Percentiles rank a stretch among this genome's conserved stretches.
Conservation (phyloP, 2,329 filamentous ascomycete genomes). For the Penicillium sp. region DNA sequence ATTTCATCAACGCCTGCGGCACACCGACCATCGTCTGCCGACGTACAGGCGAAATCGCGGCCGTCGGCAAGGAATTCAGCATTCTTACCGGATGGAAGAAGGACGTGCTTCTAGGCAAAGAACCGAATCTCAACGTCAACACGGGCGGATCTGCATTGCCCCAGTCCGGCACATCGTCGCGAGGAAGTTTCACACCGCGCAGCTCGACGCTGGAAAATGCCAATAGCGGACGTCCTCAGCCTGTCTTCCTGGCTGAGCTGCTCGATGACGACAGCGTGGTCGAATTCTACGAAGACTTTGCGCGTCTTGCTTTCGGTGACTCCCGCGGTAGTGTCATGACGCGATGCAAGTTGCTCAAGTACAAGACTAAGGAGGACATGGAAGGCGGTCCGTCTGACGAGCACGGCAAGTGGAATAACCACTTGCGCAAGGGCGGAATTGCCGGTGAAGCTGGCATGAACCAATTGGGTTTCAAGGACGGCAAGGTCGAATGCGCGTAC, state of each 20-base stretch:
- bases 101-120: constrained; percentile 82
- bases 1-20: constrained; percentile 83
- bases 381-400: constrained; percentile 47
- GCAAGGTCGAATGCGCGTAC: constrained; percentile 91
- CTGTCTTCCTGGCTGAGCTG: constrained; percentile 88
- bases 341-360: constrained; percentile 85
- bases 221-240: constrained; percentile 60
- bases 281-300: constrained; percentile 95
- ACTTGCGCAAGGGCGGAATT: constrained; percentile 49
- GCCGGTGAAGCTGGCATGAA: constrained; percentile 69
- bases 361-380: constrained; percentile 69
- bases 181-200: constrained; percentile 53
- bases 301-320: constrained; percentile 87
- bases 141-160: constrained; percentile 54
- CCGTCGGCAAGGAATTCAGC: constrained; percentile 95
- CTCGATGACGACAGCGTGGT: constrained; percentile 92
- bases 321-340: constrained; percentile 81
- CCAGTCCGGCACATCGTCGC: constrained; percentile 44
- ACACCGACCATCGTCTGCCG: constrained; percentile 91
- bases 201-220: constrained; percentile 37
- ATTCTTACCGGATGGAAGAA: constrained; percentile 93
- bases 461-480: constrained; percentile 75
- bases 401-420: constrained; percentile 47
- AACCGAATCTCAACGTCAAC: constrained; percentile 86
- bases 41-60: constrained; percentile 90